Evolutionary conservation across 805 yeast genomes (phyloP).

Genomic region (Candida sakaeoensis): DNA sequence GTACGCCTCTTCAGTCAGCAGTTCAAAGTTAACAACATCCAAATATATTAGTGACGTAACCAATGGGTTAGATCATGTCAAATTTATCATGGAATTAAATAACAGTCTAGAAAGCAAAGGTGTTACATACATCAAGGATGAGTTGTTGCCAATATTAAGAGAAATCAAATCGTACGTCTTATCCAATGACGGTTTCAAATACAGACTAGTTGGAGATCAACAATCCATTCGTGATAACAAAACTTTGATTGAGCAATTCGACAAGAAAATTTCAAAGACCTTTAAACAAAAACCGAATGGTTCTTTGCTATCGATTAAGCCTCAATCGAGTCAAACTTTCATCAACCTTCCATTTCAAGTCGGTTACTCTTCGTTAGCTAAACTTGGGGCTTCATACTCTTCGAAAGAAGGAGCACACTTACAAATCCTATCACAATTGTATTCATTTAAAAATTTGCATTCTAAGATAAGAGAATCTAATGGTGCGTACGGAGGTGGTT

Average conservation of each 20-base stretch:
- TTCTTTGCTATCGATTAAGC: constrained; percentile 18
- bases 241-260: constrained; percentile 30
- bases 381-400: constrained; percentile 62
- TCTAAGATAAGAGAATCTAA: constrained; percentile 90
- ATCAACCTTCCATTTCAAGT: constrained; percentile 85
- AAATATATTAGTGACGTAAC: constrained; percentile 60
- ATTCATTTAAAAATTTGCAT: constrained; percentile 82
- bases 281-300: constrained; percentile 7
- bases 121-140: constrained; percentile 31
- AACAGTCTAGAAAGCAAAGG: constrained; percentile 41
- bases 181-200: constrained; percentile 31
- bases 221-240: constrained; percentile 35
- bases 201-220: constrained; percentile 59
- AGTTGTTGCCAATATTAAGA: constrained; percentile 62
- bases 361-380: constrained; percentile 69
- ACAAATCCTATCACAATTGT: constrained; percentile 74
- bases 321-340: constrained; percentile 32
- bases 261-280: constrained; percentile 11
- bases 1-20: constrained; percentile 68
- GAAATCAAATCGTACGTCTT: constrained; percentile 44
- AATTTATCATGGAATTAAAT: constrained; percentile 61
- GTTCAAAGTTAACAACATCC: constrained; percentile 58
- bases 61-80: constrained; percentile 74
- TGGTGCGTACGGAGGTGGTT: constrained; percentile 98
- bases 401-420: constrained; percentile 79